Evolutionary conservation across 441 rosid species (phyloP).

Genomic region (Mallotus japonicus): DNA sequence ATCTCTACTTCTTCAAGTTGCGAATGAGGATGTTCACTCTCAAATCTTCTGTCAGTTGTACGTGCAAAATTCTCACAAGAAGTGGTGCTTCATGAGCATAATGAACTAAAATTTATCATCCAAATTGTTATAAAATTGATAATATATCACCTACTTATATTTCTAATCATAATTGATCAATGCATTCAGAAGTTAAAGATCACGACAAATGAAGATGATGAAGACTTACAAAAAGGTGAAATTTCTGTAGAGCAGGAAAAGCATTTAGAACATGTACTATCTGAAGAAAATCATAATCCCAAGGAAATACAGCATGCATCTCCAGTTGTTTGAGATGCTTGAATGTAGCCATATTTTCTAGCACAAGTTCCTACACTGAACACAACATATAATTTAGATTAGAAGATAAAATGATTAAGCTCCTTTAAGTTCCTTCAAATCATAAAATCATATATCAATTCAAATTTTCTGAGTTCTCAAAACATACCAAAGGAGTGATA

Average conservation of each 20-base stretch:
- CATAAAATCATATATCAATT: too few species aligned
- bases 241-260: background rate
- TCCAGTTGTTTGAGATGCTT: background rate
- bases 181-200: too few species aligned
- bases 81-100: too few species aligned
- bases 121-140: too few species aligned
- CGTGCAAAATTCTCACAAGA: background rate
- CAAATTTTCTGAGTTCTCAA: too few species aligned
- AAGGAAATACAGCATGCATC: background rate
- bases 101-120: too few species aligned
- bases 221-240: background rate
- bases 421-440: too few species aligned
- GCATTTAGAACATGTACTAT: background rate
- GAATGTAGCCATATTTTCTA: background rate
- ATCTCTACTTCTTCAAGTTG: background rate
- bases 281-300: background rate
- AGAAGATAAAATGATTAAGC: background rate
- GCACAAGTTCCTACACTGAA: background rate
- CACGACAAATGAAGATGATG: too few species aligned
- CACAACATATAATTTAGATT: background rate
- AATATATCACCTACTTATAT: background rate
- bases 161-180: too few species aligned
- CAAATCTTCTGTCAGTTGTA: background rate
- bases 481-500: too few species aligned
- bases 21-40: background rate